phyloP scores from a whole-genome alignment of 306 rosid genomes.

The Luffa aegyptiaca region DNA sequence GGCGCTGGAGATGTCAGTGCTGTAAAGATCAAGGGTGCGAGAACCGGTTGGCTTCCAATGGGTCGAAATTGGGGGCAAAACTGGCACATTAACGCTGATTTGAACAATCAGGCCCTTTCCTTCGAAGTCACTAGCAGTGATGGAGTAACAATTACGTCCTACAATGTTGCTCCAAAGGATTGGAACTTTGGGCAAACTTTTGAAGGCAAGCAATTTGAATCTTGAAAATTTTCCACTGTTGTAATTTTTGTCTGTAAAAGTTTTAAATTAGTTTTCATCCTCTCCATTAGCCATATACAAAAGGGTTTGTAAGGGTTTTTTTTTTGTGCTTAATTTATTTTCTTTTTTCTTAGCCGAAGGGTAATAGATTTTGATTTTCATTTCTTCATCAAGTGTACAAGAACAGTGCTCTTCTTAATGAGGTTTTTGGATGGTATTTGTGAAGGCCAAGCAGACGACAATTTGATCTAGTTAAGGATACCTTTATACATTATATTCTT shows the following conservation, averaged over 20 bases:
- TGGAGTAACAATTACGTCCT: constrained; percentile 60
- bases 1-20: constrained; percentile 70
- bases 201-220: constrained; percentile 79
- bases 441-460: neutral
- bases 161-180: constrained; percentile 67
- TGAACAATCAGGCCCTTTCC: constrained; percentile 78
- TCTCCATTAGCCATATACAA: neutral
- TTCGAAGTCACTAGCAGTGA: constrained; percentile 69
- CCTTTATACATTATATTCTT: too few relatives aligned
- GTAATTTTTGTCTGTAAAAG: neutral
- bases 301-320: neutral
- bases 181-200: constrained; percentile 92
- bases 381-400: neutral
- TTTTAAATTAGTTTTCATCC: neutral
- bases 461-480: neutral
- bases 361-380: neutral
- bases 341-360: neutral
- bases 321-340: neutral
- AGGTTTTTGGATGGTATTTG: neutral
- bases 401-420: neutral
- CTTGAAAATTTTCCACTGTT: constrained; percentile 18
- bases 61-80: constrained; percentile 98
- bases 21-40: constrained; percentile 77
- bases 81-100: constrained; percentile 79
- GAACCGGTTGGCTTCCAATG: constrained; percentile 96